Conservation (phyloP, 2,329 filamentous ascomycete genomes). For the Penicillium sp. region DNA sequence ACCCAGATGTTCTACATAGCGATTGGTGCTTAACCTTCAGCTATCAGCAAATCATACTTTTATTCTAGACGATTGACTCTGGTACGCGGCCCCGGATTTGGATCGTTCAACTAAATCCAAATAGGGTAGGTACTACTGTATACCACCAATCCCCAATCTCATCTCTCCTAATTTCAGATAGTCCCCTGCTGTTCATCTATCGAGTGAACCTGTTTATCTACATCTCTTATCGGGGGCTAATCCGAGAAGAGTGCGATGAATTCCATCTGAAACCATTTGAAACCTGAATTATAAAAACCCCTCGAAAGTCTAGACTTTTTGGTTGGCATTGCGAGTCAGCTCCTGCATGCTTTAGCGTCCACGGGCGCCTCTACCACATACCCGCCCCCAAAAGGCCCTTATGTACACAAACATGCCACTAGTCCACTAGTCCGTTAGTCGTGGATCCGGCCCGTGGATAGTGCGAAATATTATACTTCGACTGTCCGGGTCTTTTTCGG, state of each 20-base stretch:
- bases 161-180: not conserved
- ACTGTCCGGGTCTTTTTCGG: conserved; percentile 1
- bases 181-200: not conserved
- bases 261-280: not conserved
- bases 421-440: not conserved
- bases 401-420: not conserved
- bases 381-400: not conserved
- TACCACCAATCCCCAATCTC: no score
- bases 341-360: not conserved
- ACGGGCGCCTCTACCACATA: not conserved
- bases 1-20: not conserved
- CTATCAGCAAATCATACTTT: not conserved
- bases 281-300: not conserved
- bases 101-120: not conserved
- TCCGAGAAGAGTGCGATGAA: not conserved
- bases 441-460: not conserved
- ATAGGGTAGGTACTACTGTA: no score
- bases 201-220: not conserved
- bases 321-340: not conserved
- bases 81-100: not conserved
- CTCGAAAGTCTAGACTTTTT: not conserved
- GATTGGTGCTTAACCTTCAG: not conserved
- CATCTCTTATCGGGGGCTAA: not conserved
- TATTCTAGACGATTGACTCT: not conserved
- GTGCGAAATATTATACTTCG: not conserved